Evolutionary conservation across 1,284 basidiomycete genomes (phyloP).

Genomic region (Heterobasidion parviporum): DNA sequence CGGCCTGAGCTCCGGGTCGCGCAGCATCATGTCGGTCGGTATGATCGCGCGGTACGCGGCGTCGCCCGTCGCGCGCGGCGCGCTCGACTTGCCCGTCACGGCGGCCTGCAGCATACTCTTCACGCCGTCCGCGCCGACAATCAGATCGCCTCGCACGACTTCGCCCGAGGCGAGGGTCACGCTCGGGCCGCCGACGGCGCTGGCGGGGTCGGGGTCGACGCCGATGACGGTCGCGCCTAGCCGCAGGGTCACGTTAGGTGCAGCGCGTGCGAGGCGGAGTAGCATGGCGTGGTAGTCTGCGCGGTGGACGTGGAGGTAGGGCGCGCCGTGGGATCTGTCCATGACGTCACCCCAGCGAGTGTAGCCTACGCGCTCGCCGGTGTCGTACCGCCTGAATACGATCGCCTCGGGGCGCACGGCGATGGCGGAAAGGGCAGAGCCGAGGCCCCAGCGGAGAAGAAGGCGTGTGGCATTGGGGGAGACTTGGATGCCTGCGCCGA

Average conservation of each 20-base stretch:
- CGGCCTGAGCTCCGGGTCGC: constrained; percentile 40
- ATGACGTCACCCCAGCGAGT: constrained; percentile 30
- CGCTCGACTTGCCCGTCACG: constrained; percentile 26
- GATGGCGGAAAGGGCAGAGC: constrained; percentile 22
- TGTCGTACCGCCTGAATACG: constrained; percentile 31
- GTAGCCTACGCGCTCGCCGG: constrained; percentile 33
- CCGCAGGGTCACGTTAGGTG: constrained; percentile 34
- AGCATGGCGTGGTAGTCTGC: constrained; percentile 40
- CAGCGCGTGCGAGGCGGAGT: constrained; percentile 40
- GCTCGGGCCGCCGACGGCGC: constrained; percentile 17
- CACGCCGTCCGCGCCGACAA: constrained; percentile 39
- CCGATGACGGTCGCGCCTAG: constrained; percentile 35
- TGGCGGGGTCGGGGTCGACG: constrained; percentile 28
- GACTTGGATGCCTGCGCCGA: constrained; percentile 45
- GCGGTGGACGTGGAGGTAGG: constrained; percentile 47
- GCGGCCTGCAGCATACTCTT: constrained; percentile 43
- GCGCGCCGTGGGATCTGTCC: constrained; percentile 29
- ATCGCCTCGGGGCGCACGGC: constrained; percentile 34
- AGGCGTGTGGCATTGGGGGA: constrained; percentile 36
- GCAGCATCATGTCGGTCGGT: constrained; percentile 33
- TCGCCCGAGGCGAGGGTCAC: constrained; percentile 30
- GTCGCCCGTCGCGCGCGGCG: constrained; percentile 41
- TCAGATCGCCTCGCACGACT: constrained; percentile 26
- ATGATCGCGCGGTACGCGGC: constrained; percentile 42
- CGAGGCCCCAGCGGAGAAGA: constrained; percentile 34